Base-by-base conservation (phyloP, 768 basidiomycete species). In the Thelephora ganbajun region DNA sequence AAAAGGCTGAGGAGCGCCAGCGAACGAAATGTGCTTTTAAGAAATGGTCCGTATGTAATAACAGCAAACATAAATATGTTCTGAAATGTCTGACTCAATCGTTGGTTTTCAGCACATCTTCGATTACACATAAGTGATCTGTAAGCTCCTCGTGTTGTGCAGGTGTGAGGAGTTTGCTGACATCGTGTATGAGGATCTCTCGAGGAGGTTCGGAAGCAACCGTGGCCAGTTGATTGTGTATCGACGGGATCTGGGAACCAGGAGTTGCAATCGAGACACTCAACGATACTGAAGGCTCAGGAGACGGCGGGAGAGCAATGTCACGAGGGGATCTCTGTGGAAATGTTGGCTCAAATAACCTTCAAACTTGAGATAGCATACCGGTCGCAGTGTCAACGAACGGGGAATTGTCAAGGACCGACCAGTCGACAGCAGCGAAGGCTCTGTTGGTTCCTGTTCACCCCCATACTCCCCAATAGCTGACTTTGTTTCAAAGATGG, bases 61-160 rank as follows among this genome's bases (percentile, higher is more conserved):
- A n/a, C n/a, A n/a, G n/a, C n/a, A n/a, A n/a, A n/a, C n/a, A n/a
- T n/a, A n/a, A n/a, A n/a, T n/a, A n/a, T n/a, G n/a, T n/a, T n/a
- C n/a, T n/a, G n/a, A n/a, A n/a, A n/a, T n/a, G n/a, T n/a, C n/a
- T n/a, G n/a, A n/a, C n/a, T n/a, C n/a, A n/a, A n/a, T n/a, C n/a
- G n/a, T n/a, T n/a, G n/a, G n/a, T n/a, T n/a, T n/a, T n/a, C n/a
- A n/a, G n/a, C n/a, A n/a, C n/a, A n/a, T n/a, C 69, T 49, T 82
- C 74, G 35, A 96, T 75, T 0, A 77, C 73, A 45, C 74, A 73
- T 3, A 94, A 69, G 56, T 83, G 79, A 41, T 76, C 77, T 0
- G 72, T 69, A 6, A 92, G 58, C 13, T 80, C 79, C 23, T 74
- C 68, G 26, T 70, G 74, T 53, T 92, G 84, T 2, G 74, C 9